Evolutionary conservation across 441 rosid genomes (phyloP).

Genomic region (Arabidopsis lyrata): DNA sequence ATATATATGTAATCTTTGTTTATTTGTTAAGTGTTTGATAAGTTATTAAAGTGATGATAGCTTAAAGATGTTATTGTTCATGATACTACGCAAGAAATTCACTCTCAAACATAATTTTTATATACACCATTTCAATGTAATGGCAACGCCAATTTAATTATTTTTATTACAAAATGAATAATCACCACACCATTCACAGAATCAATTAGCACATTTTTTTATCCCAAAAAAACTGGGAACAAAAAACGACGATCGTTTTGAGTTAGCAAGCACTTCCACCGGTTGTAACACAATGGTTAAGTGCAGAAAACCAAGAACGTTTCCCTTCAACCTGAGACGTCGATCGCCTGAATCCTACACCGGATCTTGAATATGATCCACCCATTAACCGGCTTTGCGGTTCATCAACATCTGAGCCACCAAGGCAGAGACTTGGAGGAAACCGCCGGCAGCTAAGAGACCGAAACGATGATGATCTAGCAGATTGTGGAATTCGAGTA

Average conservation of each 20-base stretch:
- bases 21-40: neutral
- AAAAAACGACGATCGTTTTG: constrained; percentile 20
- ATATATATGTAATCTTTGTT: neutral
- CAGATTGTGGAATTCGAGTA: constrained; percentile 44
- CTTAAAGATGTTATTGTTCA: no score
- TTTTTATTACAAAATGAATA: constrained; percentile 38
- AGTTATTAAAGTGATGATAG: neutral
- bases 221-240: constrained; percentile 24
- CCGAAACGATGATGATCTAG: constrained; percentile 74
- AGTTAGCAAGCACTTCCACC: constrained; percentile 70
- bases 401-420: constrained; percentile 60
- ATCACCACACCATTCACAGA: constrained; percentile 40
- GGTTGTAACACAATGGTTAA: constrained; percentile 71
- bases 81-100: constrained; percentile 13
- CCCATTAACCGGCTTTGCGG: constrained; percentile 38
- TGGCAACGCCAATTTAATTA: constrained; percentile 30
- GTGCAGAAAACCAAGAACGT: constrained; percentile 79
- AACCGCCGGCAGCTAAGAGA: constrained; percentile 78
- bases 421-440: constrained; percentile 80
- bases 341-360: constrained; percentile 62
- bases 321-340: constrained; percentile 56
- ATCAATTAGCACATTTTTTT: constrained; percentile 33
- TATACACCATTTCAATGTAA: constrained; percentile 27
- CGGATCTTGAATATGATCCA: constrained; percentile 52
- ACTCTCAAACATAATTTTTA: constrained; percentile 14